Conservation (phyloP, 169 alveolate species). For the Theileria parva region DNA sequence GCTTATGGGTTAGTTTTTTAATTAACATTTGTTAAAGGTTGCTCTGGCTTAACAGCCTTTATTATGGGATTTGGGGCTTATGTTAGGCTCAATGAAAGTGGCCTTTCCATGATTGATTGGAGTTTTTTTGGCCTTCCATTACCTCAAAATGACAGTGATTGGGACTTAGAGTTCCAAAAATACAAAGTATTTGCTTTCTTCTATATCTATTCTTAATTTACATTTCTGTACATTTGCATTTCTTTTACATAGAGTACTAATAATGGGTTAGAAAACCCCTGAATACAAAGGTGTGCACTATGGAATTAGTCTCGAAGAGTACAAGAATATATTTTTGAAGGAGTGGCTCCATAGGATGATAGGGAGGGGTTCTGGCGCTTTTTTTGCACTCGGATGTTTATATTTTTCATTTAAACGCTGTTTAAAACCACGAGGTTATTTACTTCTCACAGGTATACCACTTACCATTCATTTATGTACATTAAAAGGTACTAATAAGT, state of each 20-base stretch:
- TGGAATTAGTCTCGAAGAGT: conserved; percentile 84
- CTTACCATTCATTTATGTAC: background rate
- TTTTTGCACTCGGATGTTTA: conserved; percentile 76
- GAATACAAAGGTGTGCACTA: conserved; percentile 84
- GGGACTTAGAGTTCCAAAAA: conserved; percentile 83
- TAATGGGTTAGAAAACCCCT: conserved; percentile 74
- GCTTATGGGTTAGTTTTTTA: conserved; percentile 50
- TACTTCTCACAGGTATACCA: conserved; percentile 35
- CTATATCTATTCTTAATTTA: background rate
- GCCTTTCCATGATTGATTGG: conserved; percentile 91
- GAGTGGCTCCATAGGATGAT: conserved; percentile 90
- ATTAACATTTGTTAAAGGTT: conserved; percentile 21
- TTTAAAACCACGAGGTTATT: conserved; percentile 67
- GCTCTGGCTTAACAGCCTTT: conserved; percentile 73
- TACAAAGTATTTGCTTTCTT: conserved; percentile 65
- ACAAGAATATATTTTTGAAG: conserved; percentile 80
- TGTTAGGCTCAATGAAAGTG: conserved; percentile 87
- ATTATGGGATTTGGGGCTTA: conserved; percentile 87
- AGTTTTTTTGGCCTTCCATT: conserved; percentile 77
- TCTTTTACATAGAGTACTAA: background rate
- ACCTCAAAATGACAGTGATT: conserved; percentile 83
- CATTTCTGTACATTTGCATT: background rate
- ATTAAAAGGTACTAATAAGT: background rate
- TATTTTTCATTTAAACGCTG: conserved; percentile 76
- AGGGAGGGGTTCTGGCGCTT: conserved; percentile 82